A percentile compares a stretch with the other conserved stretches of the same genome.
Evolutionary conservation across 2,329 filamentous ascomycete genomes (phyloP).

Genomic region (Pyrenochaeta sp.): DNA sequence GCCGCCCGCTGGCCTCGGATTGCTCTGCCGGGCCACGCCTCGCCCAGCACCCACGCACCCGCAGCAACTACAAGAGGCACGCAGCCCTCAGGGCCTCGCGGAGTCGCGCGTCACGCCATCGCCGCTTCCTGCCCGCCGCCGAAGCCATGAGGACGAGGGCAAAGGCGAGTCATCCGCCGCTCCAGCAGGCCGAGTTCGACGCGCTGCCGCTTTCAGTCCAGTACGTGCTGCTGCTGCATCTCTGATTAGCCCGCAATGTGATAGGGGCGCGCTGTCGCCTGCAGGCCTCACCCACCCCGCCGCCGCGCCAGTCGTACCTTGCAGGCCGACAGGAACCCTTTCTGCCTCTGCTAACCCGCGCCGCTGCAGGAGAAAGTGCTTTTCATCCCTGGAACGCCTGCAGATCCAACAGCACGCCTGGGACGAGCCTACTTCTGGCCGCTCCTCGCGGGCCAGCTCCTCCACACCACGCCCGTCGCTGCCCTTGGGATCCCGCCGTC

Average conservation of each 20-base stretch:
- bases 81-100: constrained; percentile 13
- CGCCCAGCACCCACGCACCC: too few species aligned
- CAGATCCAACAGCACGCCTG: constrained; percentile 65
- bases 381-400: constrained; percentile 74
- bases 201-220: constrained; percentile 52
- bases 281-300: constrained; percentile 34
- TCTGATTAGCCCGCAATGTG: constrained; percentile 27
- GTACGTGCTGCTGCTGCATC: constrained; percentile 41
- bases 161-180: constrained; percentile 28
- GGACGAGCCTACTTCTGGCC: constrained; percentile 31
- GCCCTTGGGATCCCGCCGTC: constrained; percentile 28
- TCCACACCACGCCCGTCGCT: constrained; percentile 26
- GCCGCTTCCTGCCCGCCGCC: constrained; percentile 16
- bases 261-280: constrained; percentile 30
- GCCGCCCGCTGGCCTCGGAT: constrained; percentile 9
- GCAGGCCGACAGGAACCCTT: constrained; percentile 24
- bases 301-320: constrained; percentile 33
- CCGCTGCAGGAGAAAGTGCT: constrained; percentile 66
- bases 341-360: constrained; percentile 34
- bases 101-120: constrained; percentile 12
- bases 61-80: constrained; percentile 8
- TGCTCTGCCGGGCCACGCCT: constrained; percentile 17
- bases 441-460: constrained; percentile 33
- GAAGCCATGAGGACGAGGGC: constrained; percentile 38
- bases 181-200: constrained; percentile 51